Percentiles rank a stretch among this genome's conserved stretches.
Evolutionary conservation across 2,329 filamentous ascomycete genomes (phyloP).

Genomic region (Blastomyces parvus): DNA sequence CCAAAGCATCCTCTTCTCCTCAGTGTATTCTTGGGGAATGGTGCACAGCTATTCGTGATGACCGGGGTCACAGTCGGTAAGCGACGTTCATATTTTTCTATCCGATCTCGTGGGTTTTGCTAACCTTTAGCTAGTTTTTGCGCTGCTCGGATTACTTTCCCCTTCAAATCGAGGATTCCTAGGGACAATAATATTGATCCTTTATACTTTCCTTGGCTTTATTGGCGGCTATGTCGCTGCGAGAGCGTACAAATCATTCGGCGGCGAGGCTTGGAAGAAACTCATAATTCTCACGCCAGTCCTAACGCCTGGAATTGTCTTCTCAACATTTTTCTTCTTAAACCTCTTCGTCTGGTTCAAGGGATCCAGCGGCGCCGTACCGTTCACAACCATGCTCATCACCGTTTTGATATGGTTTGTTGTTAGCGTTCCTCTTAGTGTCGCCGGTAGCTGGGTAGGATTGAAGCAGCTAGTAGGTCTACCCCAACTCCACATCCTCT

Average conservation of each 20-base stretch:
- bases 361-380: slow-evolving; percentile 82
- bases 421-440: slow-evolving; percentile 84
- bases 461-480: slow-evolving; percentile 56
- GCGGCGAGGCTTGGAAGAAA: slow-evolving; percentile 86
- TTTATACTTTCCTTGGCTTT: slow-evolving; percentile 88
- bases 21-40: slow-evolving; percentile 82
- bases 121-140: slow-evolving; percentile 50
- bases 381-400: slow-evolving; percentile 93
- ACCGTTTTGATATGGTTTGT: slow-evolving; percentile 93
- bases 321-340: slow-evolving; percentile 79
- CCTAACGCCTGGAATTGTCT: slow-evolving; percentile 77
- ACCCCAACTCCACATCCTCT: no score
- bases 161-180: slow-evolving; percentile 92
- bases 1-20: slow-evolving; percentile 75
- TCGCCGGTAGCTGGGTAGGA: slow-evolving; percentile 84
- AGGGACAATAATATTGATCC: slow-evolving; percentile 81
- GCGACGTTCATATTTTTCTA: slow-evolving; percentile 16
- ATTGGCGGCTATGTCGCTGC: slow-evolving; percentile 86
- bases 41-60: slow-evolving; percentile 96
- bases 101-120: background rate
- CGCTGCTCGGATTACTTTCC: slow-evolving; percentile 86
- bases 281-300: slow-evolving; percentile 84
- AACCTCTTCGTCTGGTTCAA: slow-evolving; percentile 96
- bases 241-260: slow-evolving; percentile 87
- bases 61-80: slow-evolving; percentile 75